phyloP scores from a whole-genome alignment of 345 rosid species.

The Ceriops decandra region DNA sequence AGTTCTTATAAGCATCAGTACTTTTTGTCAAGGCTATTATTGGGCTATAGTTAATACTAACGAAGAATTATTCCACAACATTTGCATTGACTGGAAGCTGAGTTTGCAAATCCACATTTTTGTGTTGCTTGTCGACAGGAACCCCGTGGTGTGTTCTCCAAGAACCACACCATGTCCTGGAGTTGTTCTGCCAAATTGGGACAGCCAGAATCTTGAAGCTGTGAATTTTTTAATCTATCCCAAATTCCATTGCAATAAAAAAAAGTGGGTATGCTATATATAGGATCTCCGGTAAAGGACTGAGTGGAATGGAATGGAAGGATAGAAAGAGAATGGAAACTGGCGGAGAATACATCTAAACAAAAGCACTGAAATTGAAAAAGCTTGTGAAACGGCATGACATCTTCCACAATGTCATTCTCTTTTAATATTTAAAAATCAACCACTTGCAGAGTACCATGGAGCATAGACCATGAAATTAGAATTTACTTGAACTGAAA shows the following conservation, averaged over 20 bases:
- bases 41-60: background rate
- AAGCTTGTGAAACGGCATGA: constrained; percentile 33
- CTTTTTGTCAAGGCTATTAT: background rate
- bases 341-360: constrained; percentile 11
- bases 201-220: background rate
- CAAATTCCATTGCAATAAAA: background rate
- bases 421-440: background rate
- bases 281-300: background rate
- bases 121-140: background rate
- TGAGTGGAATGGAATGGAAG: constrained; percentile 42
- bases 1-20: background rate
- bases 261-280: constrained; percentile 1
- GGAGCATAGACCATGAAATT: background rate
- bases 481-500: background rate
- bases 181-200: background rate
- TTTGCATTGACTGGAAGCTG: background rate
- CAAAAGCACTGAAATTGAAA: constrained; percentile 45
- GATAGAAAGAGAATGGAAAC: constrained; percentile 55
- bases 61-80: background rate
- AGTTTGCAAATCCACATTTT: background rate
- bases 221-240: constrained; percentile 11
- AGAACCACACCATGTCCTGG: too few relatives aligned
- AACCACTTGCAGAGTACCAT: background rate
- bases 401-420: constrained; percentile 9
- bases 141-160: too few relatives aligned